phyloP scores from a whole-genome alignment of 2,329 filamentous ascomycete genomes.

The Dothistroma pini region DNA sequence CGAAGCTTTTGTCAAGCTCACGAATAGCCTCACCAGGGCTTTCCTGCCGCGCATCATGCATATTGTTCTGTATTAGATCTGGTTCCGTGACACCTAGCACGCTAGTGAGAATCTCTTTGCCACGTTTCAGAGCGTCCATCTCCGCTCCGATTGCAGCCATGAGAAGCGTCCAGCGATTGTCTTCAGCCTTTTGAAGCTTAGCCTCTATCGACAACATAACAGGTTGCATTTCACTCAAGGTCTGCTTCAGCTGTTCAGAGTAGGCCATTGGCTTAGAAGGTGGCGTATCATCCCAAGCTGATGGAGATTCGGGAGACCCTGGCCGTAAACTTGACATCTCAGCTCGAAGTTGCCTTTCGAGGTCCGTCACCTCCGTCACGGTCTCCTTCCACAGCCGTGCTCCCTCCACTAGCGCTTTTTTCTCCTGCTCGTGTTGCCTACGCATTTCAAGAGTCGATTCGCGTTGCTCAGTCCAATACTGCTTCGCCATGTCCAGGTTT shows the following conservation, averaged over 20 bases:
- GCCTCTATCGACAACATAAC: conserved; percentile 56
- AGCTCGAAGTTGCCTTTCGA: conserved; percentile 61
- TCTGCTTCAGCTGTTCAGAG: conserved; percentile 28
- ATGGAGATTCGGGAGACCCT: conserved; percentile 22
- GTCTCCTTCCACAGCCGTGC: conserved; percentile 63
- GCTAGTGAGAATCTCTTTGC: conserved; percentile 53
- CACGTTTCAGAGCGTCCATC: conserved; percentile 62
- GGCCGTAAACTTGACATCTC: conserved; percentile 46
- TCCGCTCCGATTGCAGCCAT: conserved; percentile 74
- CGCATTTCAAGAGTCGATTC: conserved; percentile 54
- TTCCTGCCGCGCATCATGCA: conserved; percentile 5
- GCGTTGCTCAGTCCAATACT: conserved; percentile 67
- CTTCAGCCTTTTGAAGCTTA: conserved; percentile 54
- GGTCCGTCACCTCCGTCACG: conserved; percentile 57
- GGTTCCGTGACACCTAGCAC: conserved; percentile 27
- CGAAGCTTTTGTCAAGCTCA: conserved; percentile 34
- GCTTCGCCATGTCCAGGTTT: conserved; percentile 65
- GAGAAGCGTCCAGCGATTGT: conserved; percentile 67
- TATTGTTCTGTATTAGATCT: conserved; percentile 11
- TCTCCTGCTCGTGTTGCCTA: conserved; percentile 57
- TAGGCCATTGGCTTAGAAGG: conserved; percentile 19
- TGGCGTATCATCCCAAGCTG: conserved; percentile 29
- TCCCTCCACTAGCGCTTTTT: conserved; percentile 64
- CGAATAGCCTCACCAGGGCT: conserved; percentile 29
- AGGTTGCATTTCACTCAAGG: conserved; percentile 54